Evolutionary conservation across 768 basidiomycete genomes (phyloP).

Genomic region (Leccinum pellstonianum): DNA sequence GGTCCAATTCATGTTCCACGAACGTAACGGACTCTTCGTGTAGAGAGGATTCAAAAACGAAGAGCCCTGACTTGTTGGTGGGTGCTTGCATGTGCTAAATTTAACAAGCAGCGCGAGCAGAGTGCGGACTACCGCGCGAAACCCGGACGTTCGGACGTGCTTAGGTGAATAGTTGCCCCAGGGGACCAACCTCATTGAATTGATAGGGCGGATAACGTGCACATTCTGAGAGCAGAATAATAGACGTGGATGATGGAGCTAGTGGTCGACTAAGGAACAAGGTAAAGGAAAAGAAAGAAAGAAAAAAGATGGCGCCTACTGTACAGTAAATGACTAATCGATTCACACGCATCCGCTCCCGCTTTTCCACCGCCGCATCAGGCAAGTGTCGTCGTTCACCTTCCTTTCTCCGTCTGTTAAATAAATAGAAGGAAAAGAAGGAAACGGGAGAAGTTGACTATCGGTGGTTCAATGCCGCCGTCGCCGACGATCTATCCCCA

Average conservation of each 20-base stretch:
- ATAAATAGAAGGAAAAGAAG: not conserved
- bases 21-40: slow-evolving; percentile 78
- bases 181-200: no score
- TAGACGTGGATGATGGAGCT: not conserved
- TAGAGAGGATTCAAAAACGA: no score
- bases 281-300: not conserved
- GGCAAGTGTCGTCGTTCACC: slow-evolving; percentile 26
- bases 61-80: no score
- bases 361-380: slow-evolving; percentile 2
- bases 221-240: not conserved
- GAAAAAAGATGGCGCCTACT: not conserved
- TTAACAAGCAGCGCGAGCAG: no score
- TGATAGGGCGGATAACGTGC: not conserved
- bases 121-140: no score
- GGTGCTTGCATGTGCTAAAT: no score
- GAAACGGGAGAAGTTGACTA: not conserved
- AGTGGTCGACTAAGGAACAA: no score
- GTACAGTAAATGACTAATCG: slow-evolving; percentile 24
- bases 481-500: not conserved
- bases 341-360: slow-evolving; percentile 17
- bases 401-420: not conserved
- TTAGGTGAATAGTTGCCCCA: no score
- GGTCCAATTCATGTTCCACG: slow-evolving; percentile 56
- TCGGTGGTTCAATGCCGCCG: not conserved
- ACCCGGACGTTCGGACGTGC: not conserved